Conservation (phyloP, 2,329 filamentous ascomycete genomes). For the Pseudogymnoascus sp. region DNA sequence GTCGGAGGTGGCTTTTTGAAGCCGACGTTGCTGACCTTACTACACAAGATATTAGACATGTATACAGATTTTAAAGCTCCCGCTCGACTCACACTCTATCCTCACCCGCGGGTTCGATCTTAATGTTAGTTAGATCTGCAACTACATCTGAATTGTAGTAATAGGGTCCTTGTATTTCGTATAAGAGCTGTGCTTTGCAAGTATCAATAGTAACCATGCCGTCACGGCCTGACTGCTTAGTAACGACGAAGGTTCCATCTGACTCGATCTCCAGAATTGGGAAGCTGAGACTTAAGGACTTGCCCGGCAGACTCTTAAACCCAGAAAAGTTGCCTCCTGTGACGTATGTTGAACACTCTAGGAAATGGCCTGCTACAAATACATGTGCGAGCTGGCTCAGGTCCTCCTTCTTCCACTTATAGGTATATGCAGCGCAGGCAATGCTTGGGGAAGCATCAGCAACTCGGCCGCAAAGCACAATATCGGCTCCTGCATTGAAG, state of each 20-base stretch:
- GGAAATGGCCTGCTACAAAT: constrained; percentile 26
- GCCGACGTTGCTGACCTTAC: constrained; percentile 25
- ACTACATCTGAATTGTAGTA: constrained; percentile 31
- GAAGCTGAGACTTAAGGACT: constrained; percentile 18
- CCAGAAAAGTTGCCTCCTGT: constrained; percentile 19
- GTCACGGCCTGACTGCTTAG: constrained; percentile 12
- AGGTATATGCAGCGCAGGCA: constrained; percentile 34
- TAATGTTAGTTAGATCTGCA: constrained; percentile 24
- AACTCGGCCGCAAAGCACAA: constrained; percentile 37
- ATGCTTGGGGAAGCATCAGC: constrained; percentile 36
- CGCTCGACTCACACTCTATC: constrained; percentile 20
- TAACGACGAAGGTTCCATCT: constrained; percentile 11
- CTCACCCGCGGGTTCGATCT: constrained; percentile 37
- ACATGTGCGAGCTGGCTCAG: constrained; percentile 33
- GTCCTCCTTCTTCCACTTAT: constrained; percentile 33
- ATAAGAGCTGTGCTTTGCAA: constrained; percentile 29
- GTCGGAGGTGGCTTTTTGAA: constrained; percentile 25
- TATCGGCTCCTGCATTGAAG: constrained; percentile 30
- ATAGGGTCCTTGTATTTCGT: constrained; percentile 32
- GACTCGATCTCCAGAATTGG: constrained; percentile 13
- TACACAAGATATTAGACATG: constrained; percentile 17
- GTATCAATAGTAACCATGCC: constrained; percentile 21
- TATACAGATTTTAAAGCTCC: constrained; percentile 24
- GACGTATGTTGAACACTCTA: constrained; percentile 24
- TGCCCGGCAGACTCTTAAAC: constrained; percentile 19